Evolutionary conservation across 768 basidiomycete species (phyloP), one percentile per base, ranked within the genome.

Genomic region (Lentinula sp.): DNA sequence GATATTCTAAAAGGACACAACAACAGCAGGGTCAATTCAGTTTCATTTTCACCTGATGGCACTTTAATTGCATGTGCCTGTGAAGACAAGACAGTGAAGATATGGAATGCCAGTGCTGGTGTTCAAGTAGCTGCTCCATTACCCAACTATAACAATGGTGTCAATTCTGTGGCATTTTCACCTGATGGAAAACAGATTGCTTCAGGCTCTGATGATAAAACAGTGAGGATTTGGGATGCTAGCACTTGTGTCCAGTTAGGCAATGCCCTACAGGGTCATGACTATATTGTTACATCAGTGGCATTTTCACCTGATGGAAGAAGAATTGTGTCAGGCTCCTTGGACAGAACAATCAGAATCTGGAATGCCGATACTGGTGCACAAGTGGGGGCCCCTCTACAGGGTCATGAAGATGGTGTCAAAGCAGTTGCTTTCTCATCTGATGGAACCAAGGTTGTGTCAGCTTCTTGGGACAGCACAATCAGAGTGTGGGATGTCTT

Each of bases 11-110:
- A 35, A 18, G 62, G 63, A 4, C 63, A 64, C 12, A 28, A 28
- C 28, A 28, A 28, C 28, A 28, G 28, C 28, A 55, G 36, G 33
- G 23, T 60, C 16, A 13, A 3, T 1, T 60, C 62, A 12, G 63
- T 64, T 28, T 60, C 63, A 35, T 64, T 59, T 46, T 62, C 65
- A 20, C 53, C 60, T 35, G 57, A 66, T 50, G 64, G 63, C 15
- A 53, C 59, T 16, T 43, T 37, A 15, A 48, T 65, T 45, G 59
- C 48, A 9, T 63, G 63, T 9, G 50, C 35, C 2, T 63, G 63
- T 6, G 32, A 12, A 13, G 62, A 63, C 41, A 23, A 32, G 10
- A 54, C 62, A 35, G 37, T 63, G 7, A 50, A 32, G 15, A 49
- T 65, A 7, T 65, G 64, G 64, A 43, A 57, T 54, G 39, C 53